Evolutionary conservation across 2,329 filamentous ascomycete species (phyloP), one percentile per base, ranked within the genome.

Genomic region (Fusarium clavum): DNA sequence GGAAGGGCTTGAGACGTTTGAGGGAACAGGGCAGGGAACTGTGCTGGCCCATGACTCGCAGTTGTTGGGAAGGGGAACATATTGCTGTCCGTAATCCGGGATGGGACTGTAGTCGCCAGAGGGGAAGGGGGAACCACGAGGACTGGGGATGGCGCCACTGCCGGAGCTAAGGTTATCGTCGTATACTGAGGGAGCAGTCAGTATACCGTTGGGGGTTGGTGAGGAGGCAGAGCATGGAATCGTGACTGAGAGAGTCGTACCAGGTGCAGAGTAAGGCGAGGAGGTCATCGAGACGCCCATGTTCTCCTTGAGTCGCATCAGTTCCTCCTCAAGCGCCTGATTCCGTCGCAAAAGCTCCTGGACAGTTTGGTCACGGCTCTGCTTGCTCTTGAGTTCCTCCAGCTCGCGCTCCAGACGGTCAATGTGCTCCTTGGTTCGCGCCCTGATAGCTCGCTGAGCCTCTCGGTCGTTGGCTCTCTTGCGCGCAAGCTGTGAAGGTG

Each of bases 401-500:
- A 97, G 91, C 73, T 92, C 89, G 69, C 85, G 85, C 81, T 97
- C 92, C 53, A 97, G 83, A 24, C 84, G 84, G 77, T 96, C 93
- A 75, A 97, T 97, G 78, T 94, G 92, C 76, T 92, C 89, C 82
- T 94, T 95, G 41, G 94, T 97, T 73, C 94, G 88, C 79, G 94
- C 92, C 52, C 94, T 87, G 69, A 97, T 97, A 44, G 92, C 93
- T 52, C 94, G 88, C 81, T 97, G 94, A 44, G 94, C 94, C 80
- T 97, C 93, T 67, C 94, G 89, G 79, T 97, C 94, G 82, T 97
- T 97, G 76, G 93, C 93, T 70, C 94, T 87, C 84, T 97, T 98
- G 80, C 94, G 92, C 30, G 92, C 93, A 63, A 97, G 87, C 81
- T 97, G 94, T 67, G 94, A 92, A 8, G 94, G 92, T 13, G 93